Evolutionary conservation across 176 grass and related monocot species (phyloP), one percentile per base, ranked within the genome.

Genomic region (Oryza punctata): DNA sequence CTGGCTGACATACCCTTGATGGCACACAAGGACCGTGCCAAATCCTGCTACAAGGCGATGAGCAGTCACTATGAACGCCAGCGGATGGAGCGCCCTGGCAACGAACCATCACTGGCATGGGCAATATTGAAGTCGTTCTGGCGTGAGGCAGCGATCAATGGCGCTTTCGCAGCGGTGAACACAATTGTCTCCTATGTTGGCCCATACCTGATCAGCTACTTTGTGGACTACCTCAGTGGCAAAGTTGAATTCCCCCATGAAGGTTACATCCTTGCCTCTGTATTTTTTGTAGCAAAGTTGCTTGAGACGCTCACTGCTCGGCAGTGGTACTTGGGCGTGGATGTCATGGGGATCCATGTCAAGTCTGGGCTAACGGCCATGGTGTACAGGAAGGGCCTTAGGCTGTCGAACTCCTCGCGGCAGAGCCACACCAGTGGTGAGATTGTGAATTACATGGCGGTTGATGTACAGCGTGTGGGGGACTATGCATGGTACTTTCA

Each of bases 331-430:
- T 12, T 96, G 75, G 93, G 96, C 28, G 96, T 99, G 73, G 96
- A 99, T 75, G 75, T 99, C 76, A 96, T 99, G 96, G 96, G 96
- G 32, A 99, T 99, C 89, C 96, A 99, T 92, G 96, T 96, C 80
- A 95, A 92, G 85, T 94, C 91, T 13, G 93, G 91, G 2, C 78
- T 99, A 19, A 99, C 96, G 0, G 91, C 96, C 33, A 99, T 99
- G 96, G 91, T 99, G 63, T 99, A 91, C 65, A 79, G 91, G 57
- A 99, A 99, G 87, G 96, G 96, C 45, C 96, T 99, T 24, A 91
- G 87, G 61, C 85, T 99, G 26, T 93, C 96, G 0, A 95, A 93
- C 73, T 67, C 85, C 76, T 86, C 96, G 8, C 83, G 91, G 21
- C 96, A 96, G 69, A 99, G 88, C 73, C 96, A 96, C 26, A 89